Conservation (phyloP, 176 grass and related monocot genomes). For the Themeda triandra region DNA sequence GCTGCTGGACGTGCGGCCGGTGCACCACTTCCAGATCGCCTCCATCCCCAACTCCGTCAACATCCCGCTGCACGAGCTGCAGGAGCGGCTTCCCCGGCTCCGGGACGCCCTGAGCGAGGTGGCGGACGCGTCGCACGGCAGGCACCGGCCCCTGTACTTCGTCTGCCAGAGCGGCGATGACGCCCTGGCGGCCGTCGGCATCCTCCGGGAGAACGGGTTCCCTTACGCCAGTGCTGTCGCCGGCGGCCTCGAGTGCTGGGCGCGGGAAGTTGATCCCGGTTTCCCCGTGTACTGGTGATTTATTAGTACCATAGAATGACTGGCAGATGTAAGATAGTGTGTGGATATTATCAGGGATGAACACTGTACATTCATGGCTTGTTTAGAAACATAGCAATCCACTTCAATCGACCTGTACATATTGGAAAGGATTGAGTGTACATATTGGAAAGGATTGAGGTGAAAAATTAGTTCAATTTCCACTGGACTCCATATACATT, state of each 20-base stretch:
- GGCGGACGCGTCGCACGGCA: background rate
- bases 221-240: conserved; percentile 48
- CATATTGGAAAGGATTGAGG: too few species aligned
- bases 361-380: too few species aligned
- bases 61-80: conserved; percentile 54
- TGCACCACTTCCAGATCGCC: conserved; percentile 80
- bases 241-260: conserved; percentile 74
- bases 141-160: conserved; percentile 33
- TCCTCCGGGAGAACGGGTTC: conserved; percentile 64
- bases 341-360: too few species aligned
- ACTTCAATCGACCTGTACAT: too few species aligned
- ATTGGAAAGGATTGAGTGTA: too few species aligned
- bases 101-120: background rate
- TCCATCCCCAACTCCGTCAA: conserved; percentile 56
- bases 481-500: too few species aligned
- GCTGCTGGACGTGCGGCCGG: conserved; percentile 68
- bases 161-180: conserved; percentile 69
- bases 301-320: too few species aligned
- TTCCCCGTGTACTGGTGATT: conserved; percentile 45
- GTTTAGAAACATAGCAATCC: too few species aligned
- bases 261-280: conserved; percentile 44
- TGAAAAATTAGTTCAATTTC: too few species aligned
- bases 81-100: conserved; percentile 49
- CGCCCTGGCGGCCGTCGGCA: conserved; percentile 50
- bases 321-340: too few species aligned